phyloP scores from a whole-genome alignment of 345 rosid species.

The Pseudoturritis turrita region DNA sequence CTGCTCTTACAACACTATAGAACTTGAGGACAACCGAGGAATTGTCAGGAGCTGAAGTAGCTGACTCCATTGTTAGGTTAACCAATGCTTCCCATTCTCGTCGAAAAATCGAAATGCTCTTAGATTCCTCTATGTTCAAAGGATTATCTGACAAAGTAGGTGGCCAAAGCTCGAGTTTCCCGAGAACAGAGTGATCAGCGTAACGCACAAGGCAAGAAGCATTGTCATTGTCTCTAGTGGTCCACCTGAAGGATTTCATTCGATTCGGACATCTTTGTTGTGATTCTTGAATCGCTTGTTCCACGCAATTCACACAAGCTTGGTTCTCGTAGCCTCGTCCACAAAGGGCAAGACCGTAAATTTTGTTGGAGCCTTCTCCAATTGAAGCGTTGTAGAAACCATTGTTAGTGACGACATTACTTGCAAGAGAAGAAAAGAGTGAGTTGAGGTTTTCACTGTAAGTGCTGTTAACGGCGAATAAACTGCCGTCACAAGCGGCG shows the following conservation, averaged over 20 bases:
- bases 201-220: conserved; percentile 11
- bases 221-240: conserved; percentile 11
- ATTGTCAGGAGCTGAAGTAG: background rate
- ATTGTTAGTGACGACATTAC: background rate
- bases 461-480: conserved; percentile 5
- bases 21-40: conserved; percentile 30
- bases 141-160: background rate
- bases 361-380: conserved; percentile 18
- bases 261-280: background rate
- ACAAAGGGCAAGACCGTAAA: conserved; percentile 20
- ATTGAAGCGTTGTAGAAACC: conserved; percentile 24
- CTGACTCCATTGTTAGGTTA: background rate
- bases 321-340: conserved; percentile 11
- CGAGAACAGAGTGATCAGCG: background rate
- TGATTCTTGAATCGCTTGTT: background rate
- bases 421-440: conserved; percentile 13
- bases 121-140: background rate
- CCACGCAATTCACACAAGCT: conserved; percentile 20
- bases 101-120: background rate
- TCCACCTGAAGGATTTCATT: conserved; percentile 3
- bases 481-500: conserved; percentile 13
- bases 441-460: conserved; percentile 1
- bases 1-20: conserved; percentile 27
- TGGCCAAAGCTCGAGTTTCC: conserved; percentile 7
- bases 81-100: background rate